Evolutionary conservation across 176 grass and related monocot genomes (phyloP).

Genomic region (Aegilops sharonensis): DNA sequence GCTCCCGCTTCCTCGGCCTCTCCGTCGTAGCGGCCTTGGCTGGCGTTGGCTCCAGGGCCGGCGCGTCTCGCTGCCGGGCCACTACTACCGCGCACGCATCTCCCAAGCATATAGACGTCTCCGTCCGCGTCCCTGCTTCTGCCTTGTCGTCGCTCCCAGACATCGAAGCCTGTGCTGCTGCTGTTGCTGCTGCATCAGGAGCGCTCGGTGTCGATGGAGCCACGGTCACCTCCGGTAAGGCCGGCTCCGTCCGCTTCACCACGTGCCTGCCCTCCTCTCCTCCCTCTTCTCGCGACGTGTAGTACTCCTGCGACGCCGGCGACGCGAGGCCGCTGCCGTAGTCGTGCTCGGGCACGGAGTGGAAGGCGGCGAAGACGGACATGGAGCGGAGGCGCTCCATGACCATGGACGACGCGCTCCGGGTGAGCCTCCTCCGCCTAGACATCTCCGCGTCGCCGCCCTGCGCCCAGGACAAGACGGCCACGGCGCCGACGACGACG

Average conservation of each 20-base stretch:
- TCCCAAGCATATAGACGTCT: neutral
- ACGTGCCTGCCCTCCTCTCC: neutral
- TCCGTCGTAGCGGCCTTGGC: neutral
- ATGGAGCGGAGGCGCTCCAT: constrained; percentile 26
- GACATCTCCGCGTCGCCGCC: neutral
- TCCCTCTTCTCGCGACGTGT: neutral
- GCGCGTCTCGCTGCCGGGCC: too few relatives aligned
- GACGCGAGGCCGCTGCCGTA: neutral
- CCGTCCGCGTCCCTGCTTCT: neutral
- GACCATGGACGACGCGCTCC: constrained; percentile 28
- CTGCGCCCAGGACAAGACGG: neutral
- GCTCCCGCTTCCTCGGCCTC: neutral
- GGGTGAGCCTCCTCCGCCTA: constrained; percentile 9
- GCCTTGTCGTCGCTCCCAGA: neutral
- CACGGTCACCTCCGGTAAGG: neutral
- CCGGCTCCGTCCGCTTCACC: neutral
- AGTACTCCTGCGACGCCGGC: neutral
- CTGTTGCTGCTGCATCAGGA: neutral
- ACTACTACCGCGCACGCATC: neutral
- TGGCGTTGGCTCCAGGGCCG: neutral
- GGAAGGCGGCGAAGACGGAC: constrained; percentile 22
- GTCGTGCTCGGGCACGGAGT: neutral
- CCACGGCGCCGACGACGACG: constrained; percentile 29
- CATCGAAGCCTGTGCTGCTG: neutral
- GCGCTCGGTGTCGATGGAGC: neutral